These are phyloP conservation scores for Betula pendula DNA, from an alignment of 306 rosid genomes.

Conservation along the genomic window DNA sequence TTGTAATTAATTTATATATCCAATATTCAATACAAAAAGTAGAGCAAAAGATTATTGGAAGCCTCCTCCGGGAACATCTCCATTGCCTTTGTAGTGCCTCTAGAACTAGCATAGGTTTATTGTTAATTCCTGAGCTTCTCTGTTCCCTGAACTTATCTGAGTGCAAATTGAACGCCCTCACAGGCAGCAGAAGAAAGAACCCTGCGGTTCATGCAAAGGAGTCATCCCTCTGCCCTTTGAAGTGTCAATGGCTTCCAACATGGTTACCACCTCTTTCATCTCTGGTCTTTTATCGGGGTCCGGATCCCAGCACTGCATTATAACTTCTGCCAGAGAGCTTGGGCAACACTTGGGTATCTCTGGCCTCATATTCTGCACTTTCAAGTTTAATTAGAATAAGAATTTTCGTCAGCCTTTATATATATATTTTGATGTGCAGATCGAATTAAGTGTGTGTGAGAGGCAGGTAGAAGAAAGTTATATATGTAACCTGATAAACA, in stretches of 20 bases:
- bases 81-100: not conserved
- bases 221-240: not conserved
- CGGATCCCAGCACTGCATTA: conserved; percentile 23
- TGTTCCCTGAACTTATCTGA: too few species aligned
- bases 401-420: not conserved
- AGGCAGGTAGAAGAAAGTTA: not conserved
- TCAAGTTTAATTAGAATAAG: not conserved
- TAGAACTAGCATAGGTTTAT: too few species aligned
- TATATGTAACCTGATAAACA: not conserved
- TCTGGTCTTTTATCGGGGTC: conserved; percentile 23
- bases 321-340: conserved; percentile 10
- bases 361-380: conserved; percentile 16
- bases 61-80: not conserved
- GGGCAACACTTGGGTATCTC: conserved; percentile 24
- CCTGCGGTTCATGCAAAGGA: not conserved
- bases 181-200: not conserved
- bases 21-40: not conserved
- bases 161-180: too few species aligned
- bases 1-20: too few species aligned
- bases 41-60: not conserved
- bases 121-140: too few species aligned
- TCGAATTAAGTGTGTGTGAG: too few species aligned
- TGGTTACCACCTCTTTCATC: conserved; percentile 19
- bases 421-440: not conserved
- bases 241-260: conserved; percentile 1